These are phyloP conservation scores for Aspergillus sp. DNA, from an alignment of 2,329 filamentous ascomycete genomes.

Conservation along the genomic window DNA sequence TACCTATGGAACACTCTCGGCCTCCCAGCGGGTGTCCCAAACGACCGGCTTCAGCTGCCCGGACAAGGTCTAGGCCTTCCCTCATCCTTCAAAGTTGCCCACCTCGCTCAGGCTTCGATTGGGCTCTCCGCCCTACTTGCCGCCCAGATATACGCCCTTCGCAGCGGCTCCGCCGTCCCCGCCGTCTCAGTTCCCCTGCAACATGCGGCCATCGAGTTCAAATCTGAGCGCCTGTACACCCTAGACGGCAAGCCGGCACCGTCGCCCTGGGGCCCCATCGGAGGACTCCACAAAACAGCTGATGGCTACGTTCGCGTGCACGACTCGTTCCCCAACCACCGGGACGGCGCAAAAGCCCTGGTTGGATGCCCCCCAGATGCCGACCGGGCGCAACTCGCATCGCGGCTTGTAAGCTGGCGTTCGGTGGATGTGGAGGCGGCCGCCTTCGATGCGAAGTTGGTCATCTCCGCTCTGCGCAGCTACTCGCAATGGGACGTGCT, in stretches of 20 bases:
- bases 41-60: too few relatives aligned
- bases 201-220: constrained; percentile 48
- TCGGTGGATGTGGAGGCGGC: constrained; percentile 52
- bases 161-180: too few relatives aligned
- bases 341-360: constrained; percentile 45
- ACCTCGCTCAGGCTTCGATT: too few relatives aligned
- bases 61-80: too few relatives aligned
- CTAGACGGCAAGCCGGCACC: constrained; percentile 40
- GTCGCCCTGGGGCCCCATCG: constrained; percentile 47
- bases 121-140: too few relatives aligned
- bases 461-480: constrained; percentile 54
- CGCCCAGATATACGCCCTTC: too few relatives aligned
- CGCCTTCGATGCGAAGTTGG: constrained; percentile 44
- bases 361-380: constrained; percentile 42
- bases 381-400: constrained; percentile 42
- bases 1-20: too few relatives aligned
- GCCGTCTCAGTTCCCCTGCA: too few relatives aligned
- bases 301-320: constrained; percentile 60
- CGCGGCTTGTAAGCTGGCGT: constrained; percentile 43
- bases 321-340: constrained; percentile 56
- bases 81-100: too few relatives aligned
- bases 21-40: too few relatives aligned
- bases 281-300: constrained; percentile 53
- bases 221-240: constrained; percentile 53
- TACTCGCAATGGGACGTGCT: constrained; percentile 55